Evolutionary conservation across 1,284 basidiomycete genomes (phyloP), one percentile per base, ranked within the genome.

Genomic region (Sutorius eximius): DNA sequence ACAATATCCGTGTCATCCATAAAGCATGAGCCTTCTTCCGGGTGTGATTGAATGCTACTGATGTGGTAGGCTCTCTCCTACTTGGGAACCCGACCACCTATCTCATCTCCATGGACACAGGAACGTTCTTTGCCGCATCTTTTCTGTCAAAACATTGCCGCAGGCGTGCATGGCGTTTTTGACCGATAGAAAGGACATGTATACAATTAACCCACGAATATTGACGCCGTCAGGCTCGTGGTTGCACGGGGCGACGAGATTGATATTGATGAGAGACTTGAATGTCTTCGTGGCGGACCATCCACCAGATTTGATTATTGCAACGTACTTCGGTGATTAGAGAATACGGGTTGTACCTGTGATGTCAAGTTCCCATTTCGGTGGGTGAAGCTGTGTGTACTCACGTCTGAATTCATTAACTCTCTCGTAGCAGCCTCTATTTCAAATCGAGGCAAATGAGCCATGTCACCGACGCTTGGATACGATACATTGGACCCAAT

Each of bases 1-100:
- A 92, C 71, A 87, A 87, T 62, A 91, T 95, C 58, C 83, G 88
- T 51, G 80, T 85, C 24, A 78, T 85, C 40, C 60, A 71, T 41
- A 73, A 60, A 55, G 48, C 69, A 50, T 75, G 54, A 68, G 42
- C 9, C 36, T 36, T 45, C 46, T 12, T 47, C 42, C 20, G 16
- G 37, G 34, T 24, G 27, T 20, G 12, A 24, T 37, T 37, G 34
- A 34, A 47, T n/a, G n/a, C 4, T 34, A 27, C 43, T n/a, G 44
- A 24, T 61, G 38, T 1, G 49, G 38, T 50, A 45, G 42, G 34
- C 32, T 45, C 36, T 18, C 38, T 13, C 29, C 24, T 27, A n/a
- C 33, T 30, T 51, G 20, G 37, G 43, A 43, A 5, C n/a, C 24
- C 18, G 2, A 34, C 20, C 24, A n/a, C 45, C 37, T 40, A 20